Evolutionary conservation across 2,329 filamentous ascomycete genomes (phyloP).

Genomic region (Colletotrichum liriopes): DNA sequence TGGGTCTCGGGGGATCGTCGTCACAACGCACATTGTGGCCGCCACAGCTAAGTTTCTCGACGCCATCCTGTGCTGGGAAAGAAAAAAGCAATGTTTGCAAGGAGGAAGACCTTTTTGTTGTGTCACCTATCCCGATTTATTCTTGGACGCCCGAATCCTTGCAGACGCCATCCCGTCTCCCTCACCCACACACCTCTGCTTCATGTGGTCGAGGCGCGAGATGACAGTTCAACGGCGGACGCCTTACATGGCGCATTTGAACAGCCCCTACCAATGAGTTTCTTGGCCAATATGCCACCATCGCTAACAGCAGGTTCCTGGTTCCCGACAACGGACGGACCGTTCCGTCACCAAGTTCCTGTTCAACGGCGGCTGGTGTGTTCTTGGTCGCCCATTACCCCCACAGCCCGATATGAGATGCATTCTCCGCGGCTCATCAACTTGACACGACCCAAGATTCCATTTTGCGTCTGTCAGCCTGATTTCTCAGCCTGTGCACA

Average conservation of each 20-base stretch:
- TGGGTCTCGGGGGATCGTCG: constrained; percentile 3
- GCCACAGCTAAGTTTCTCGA: constrained; percentile 8
- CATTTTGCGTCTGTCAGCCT: constrained; percentile 15
- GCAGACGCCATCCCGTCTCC: constrained; percentile 10
- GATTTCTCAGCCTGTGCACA: neutral
- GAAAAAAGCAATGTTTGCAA: constrained; percentile 27
- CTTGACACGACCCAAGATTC: constrained; percentile 8
- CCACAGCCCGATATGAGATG: neutral
- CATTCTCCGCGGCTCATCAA: constrained; percentile 19
- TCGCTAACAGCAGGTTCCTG: neutral
- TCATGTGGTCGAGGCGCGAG: neutral
- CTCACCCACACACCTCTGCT: neutral
- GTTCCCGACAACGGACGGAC: neutral
- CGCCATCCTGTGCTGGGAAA: constrained; percentile 7
- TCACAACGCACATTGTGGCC: constrained; percentile 12
- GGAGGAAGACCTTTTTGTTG: constrained; percentile 7
- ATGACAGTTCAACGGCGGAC: constrained; percentile 23
- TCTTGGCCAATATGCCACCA: neutral
- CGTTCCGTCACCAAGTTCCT: neutral
- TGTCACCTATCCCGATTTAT: constrained; percentile 30
- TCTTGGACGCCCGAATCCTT: constrained; percentile 6
- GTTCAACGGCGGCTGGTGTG: neutral
- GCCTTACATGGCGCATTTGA: constrained; percentile 8
- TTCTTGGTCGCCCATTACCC: neutral
- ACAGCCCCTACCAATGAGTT: neutral